Base-by-base conservation (phyloP, 257 asterid species). In the Cynanchum wilfordii region DNA sequence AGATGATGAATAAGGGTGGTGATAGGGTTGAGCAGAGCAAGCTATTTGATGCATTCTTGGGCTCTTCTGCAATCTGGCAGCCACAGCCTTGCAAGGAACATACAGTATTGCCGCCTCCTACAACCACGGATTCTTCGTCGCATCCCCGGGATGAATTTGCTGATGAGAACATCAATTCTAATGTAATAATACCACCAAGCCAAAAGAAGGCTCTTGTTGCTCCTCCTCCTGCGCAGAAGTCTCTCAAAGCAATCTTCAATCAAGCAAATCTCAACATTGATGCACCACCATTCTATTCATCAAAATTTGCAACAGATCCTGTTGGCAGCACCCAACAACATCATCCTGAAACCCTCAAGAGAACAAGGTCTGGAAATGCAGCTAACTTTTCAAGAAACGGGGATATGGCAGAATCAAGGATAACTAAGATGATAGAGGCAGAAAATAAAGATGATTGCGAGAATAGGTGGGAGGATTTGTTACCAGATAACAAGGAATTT, bases 41-140 rank as follows among this genome's bases (percentile, higher is more conserved):
- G 70, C 81, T 89, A 6, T 94, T 94, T 63, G 97, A 94, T 20
- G 87, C 97, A 0, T 89, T 94, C 72, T 68, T 94, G 68, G 97
- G 96, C 25, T 87, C 98, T 36, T 91, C 99, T 0, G 96, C 96
- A 9, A 85, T 91, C 68, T 94, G 99, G 99, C 99, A 94, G 82
- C 99, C 99, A 55, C 97, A 90, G 79, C 99, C 98, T 50, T 94
- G 98, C 86, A 89, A 80, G 69, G 97, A 92, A 33, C 83, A 79
- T 42, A 57, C 60, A 15, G 56, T 13, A 51, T 40, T n/a, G 24
- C 5, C 47, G 11, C 47, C 47, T 42, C 10, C 38, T 9, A 29
- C 70, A 0, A 12, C 51, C 19, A 17, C 74, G 50, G 68, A 75
- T 24, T 38, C 25, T 20, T 38, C 25, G 20, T 33, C 72, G 0